These are phyloP conservation scores for Lophiotrema nucula DNA, from an alignment of 495 filamentous ascomycete species.

Conservation along the genomic window DNA sequence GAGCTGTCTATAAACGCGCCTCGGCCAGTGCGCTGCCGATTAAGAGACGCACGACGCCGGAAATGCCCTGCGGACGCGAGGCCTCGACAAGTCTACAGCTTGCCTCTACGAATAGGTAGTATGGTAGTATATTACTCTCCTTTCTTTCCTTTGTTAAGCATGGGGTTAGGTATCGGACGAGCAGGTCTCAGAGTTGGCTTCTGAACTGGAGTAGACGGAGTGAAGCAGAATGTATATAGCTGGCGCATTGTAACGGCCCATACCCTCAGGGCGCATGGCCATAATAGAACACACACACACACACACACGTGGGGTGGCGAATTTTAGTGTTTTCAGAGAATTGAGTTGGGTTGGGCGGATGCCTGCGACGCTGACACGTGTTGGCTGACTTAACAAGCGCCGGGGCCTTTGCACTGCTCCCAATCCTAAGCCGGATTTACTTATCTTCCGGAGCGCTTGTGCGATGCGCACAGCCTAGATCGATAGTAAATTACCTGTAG, in stretches of 20 bases:
- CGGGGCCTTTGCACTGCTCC: not conserved
- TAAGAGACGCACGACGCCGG: conserved; percentile 21
- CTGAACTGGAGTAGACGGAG: conserved; percentile 20
- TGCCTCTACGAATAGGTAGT: conserved; percentile 7
- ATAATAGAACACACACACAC: conserved; percentile 28
- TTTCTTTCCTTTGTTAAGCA: conserved; percentile 32
- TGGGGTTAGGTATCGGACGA: conserved; percentile 23
- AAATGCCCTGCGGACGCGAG: conserved; percentile 19
- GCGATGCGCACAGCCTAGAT: not conserved
- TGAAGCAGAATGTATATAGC: conserved; percentile 25
- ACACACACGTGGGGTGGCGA: too few species aligned
- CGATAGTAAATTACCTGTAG: not conserved
- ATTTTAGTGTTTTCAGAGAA: not conserved
- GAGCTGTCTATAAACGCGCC: conserved; percentile 6
- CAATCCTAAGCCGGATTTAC: not conserved
- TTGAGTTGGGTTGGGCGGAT: not conserved
- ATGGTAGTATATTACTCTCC: conserved; percentile 13
- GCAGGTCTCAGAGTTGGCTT: conserved; percentile 27
- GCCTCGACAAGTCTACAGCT: conserved; percentile 5
- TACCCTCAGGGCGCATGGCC: conserved; percentile 21
- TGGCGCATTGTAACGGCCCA: conserved; percentile 21
- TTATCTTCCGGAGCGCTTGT: not conserved
- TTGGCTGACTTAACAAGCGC: not conserved
- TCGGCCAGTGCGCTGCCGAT: conserved; percentile 19
- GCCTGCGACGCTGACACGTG: not conserved